Evolutionary conservation across 2,329 filamentous ascomycete species (phyloP), one percentile per base, ranked within the genome.

Genomic region (Didymella lethalis): DNA sequence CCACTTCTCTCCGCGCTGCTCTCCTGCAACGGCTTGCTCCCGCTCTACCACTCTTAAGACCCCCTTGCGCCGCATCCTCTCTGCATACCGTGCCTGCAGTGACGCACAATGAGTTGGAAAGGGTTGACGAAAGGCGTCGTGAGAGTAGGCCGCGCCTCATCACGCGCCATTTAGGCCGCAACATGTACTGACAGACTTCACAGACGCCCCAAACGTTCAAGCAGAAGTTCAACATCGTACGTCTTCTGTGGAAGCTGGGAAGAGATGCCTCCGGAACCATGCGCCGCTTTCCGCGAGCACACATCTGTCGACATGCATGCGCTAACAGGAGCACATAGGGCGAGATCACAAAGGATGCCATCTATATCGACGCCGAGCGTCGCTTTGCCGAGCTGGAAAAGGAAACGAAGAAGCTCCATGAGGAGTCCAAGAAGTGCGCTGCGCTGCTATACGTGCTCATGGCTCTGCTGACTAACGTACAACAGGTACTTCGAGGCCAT

Each of bases 381-480:
- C 89, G 95, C 48, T 99, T 98, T 76, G 85, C 92, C 65, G 95
- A 99, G 81, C 86, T 99, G 64, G 95, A 99, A 80, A 90, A 84
- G 74, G 93, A 99, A 82, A 98, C 95, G 34, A 98, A 97, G 84
- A 94, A 91, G 79, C 88, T 97, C 29, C 94, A 98, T 80, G 92
- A 97, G 82, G 94, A 98, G 80, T 96, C 92, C 56, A 91, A 93
- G 78, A 97, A 96, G 81, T 83, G 75, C 62, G 76, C 62, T 41
- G 29, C 41, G 14, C 25, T 8, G 14, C 8, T 7, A 8, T 16
- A 26, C 25, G 11, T 12, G 18, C 48, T 48, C 44, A 34, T 29
- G 49, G 26, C 14, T 12, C 26, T 10, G 4, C 12, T 12, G 52
- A 59, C 70, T 77, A 62, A 76, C 71, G 34, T 23, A 28, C 40